Base-by-base conservation (phyloP, 192 early-diverging fungal species). In the Jimgerdemannia lactiflua region DNA sequence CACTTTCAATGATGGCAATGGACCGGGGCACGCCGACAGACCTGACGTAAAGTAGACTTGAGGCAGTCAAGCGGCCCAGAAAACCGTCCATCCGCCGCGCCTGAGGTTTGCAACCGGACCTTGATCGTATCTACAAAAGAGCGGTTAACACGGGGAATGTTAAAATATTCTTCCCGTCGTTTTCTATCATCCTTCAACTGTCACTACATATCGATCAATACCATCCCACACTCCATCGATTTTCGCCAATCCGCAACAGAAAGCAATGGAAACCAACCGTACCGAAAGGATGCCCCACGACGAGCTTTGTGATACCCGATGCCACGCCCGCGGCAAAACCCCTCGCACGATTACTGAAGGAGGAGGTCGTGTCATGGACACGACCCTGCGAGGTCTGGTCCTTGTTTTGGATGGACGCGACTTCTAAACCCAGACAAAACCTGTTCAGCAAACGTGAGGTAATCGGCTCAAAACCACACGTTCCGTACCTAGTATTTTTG, bases 231-330 rank as follows among this genome's bases (percentile, higher is more conserved):
- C 6, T 19, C 4, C 29, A 73, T n/a, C 64, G 18, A 42, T 20
- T 41, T 14, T 2, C 19, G 14, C 43, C 70, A n/a, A 39, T 42
- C 39, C 39, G 43, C 64, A 54, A 29, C 9, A 17, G 8, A 64
- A 19, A 4, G 44, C 1, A 14, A 39, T 40, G 65, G 29, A 19
- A 40, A 43, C 19, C 17, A 68, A 17, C 4, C 39, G 71, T 87
- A 89, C 88, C 89, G 76, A 93, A 95, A 39, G 93, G 93, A 77
- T 95, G 92, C n/a, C 92, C 92, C 4, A 95, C 93, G 65, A 83
- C 79, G 64, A 95, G 79, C 72, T 95, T 95, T 14, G 93, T 95
- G 18, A 92, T 86, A 14, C 93, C 93, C 10, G 92, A 93, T 3
- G 88, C 87, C 19, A 92, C 80, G 19, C 93, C 93, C 4, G 90